Evolutionary conservation across 768 basidiomycete genomes (phyloP).

Genomic region (Cubamyces sp.): DNA sequence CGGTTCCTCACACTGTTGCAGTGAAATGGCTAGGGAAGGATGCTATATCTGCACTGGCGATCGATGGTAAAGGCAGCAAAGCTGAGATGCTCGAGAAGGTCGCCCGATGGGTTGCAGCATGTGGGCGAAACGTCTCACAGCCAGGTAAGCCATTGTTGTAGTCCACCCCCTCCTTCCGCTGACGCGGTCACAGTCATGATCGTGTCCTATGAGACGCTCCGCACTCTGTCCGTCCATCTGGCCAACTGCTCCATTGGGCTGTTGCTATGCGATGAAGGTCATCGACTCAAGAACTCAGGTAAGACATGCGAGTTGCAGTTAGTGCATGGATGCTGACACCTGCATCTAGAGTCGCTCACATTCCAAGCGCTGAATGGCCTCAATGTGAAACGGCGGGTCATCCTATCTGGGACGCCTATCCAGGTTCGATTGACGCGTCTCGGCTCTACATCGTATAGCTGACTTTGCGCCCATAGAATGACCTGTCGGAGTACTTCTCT

Average conservation of each 20-base stretch:
- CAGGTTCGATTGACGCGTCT: constrained; percentile 51
- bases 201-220: constrained; percentile 95
- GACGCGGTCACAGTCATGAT: constrained; percentile 77
- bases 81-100: constrained; percentile 79
- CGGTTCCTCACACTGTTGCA: constrained; percentile 36
- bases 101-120: constrained; percentile 86
- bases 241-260: constrained; percentile 84
- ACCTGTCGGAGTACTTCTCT: constrained; percentile 93
- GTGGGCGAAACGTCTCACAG: constrained; percentile 87
- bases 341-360: constrained; percentile 72
- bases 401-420: constrained; percentile 92
- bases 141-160: constrained; percentile 60
- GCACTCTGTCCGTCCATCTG: constrained; percentile 76
- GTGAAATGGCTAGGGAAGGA: constrained; percentile 96
- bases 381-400: constrained; percentile 88
- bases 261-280: constrained; percentile 96
- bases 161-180: neutral
- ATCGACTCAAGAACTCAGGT: constrained; percentile 96
- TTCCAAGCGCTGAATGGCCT: constrained; percentile 83
- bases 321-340: neutral
- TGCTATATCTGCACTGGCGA: constrained; percentile 77
- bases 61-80: constrained; percentile 93
- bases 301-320: constrained; percentile 26
- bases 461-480: constrained; percentile 59
- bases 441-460: neutral